phyloP scores from a whole-genome alignment of 352 stramenopile species.

The Phytophthora sojae region DNA sequence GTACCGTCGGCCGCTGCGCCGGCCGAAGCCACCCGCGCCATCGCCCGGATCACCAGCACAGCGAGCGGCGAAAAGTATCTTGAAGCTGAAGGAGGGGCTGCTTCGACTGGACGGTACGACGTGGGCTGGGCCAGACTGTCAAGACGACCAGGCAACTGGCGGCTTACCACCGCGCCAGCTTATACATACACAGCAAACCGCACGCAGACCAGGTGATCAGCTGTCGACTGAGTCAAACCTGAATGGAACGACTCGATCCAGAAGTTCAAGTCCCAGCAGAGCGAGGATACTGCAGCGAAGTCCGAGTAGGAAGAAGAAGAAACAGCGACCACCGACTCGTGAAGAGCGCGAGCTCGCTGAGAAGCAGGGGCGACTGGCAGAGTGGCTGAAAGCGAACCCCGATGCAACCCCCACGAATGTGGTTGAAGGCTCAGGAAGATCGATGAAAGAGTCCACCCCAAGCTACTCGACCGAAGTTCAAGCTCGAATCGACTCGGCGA shows the following conservation, averaged over 20 bases:
- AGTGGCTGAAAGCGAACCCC: conserved; percentile 29
- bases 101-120: conserved; percentile 26
- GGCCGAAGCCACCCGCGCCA: conserved; percentile 18
- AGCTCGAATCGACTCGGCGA: conserved; percentile 39
- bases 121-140: conserved; percentile 10
- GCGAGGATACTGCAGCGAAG: conserved; percentile 15
- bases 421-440: neutral
- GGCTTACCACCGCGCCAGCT: conserved; percentile 10
- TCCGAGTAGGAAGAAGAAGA: conserved; percentile 35
- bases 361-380: conserved; percentile 27
- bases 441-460: neutral
- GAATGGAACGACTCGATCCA: neutral
- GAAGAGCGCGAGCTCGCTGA: conserved; percentile 26
- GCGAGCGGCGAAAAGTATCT: conserved; percentile 61
- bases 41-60: conserved; percentile 50
- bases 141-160: conserved; percentile 3
- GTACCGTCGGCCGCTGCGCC: conserved; percentile 43
- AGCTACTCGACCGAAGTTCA: conserved; percentile 52
- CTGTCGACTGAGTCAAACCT: conserved; percentile 8
- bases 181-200: neutral
- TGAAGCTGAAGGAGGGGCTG: conserved; percentile 57
- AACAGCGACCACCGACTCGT: conserved; percentile 14
- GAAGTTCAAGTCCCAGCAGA: conserved; percentile 10
- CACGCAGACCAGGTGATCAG: neutral
- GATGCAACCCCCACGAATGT: neutral